phyloP scores from a whole-genome alignment of 345 rosid species.

The Conringia planisiliqua region DNA sequence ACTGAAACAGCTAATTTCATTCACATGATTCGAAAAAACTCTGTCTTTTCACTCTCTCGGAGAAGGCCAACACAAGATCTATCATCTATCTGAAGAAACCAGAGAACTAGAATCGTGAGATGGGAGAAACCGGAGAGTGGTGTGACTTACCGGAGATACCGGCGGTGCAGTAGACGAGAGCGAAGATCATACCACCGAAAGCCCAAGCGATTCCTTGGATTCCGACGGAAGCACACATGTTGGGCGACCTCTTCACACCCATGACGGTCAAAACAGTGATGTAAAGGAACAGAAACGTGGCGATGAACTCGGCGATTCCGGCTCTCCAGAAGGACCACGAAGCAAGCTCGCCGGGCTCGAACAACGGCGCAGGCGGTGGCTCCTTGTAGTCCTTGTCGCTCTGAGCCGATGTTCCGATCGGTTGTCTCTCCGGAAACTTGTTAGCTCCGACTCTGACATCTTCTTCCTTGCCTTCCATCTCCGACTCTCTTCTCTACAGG shows the following conservation, averaged over 20 bases:
- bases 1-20: not conserved
- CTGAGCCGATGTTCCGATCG: slow-evolving; percentile 48
- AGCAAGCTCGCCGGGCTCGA: slow-evolving; percentile 40
- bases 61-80: not conserved
- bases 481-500: not conserved
- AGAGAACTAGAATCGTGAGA: not conserved
- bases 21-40: not conserved
- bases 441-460: slow-evolving; percentile 51
- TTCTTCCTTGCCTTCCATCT: slow-evolving; percentile 51
- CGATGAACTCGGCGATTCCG: slow-evolving; percentile 47
- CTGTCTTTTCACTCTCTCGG: too few relatives aligned
- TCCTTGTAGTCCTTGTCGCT: slow-evolving; percentile 49
- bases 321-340: slow-evolving; percentile 50
- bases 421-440: slow-evolving; percentile 48
- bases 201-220: slow-evolving; percentile 53
- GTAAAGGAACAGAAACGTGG: slow-evolving; percentile 45
- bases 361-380: slow-evolving; percentile 47
- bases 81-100: slow-evolving; percentile 12
- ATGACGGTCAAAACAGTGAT: slow-evolving; percentile 44
- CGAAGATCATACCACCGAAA: slow-evolving; percentile 52
- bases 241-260: slow-evolving; percentile 39
- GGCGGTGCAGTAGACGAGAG: slow-evolving; percentile 49
- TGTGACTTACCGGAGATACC: slow-evolving; percentile 41
- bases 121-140: not conserved
- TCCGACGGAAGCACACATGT: slow-evolving; percentile 45